Percentiles rank a stretch among this genome's conserved stretches.
Conservation (phyloP, 345 rosid species). For the Eucalyptus rudis region DNA sequence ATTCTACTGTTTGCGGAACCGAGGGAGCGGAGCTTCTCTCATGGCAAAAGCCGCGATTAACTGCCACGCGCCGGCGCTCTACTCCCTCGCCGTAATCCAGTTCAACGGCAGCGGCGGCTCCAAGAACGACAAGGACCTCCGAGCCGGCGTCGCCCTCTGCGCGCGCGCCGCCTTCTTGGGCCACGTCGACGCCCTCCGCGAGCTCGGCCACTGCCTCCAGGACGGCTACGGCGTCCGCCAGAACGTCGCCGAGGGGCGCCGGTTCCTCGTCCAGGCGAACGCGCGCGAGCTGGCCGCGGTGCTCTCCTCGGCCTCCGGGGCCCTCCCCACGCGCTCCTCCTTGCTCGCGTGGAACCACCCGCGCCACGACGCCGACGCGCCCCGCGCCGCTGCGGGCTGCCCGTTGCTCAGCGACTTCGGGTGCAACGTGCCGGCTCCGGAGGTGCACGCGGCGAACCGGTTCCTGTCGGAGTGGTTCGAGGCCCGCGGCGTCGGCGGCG, state of each 20-base stretch:
- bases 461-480: slow-evolving; percentile 79
- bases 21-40: slow-evolving; percentile 80
- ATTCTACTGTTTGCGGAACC: slow-evolving; percentile 68
- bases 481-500: slow-evolving; percentile 15
- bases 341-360: slow-evolving; percentile 1
- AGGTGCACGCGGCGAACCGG: slow-evolving; percentile 61
- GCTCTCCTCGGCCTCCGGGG: slow-evolving; percentile 21
- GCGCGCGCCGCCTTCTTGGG: slow-evolving; percentile 90
- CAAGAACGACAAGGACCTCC: slow-evolving; percentile 78
- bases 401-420: slow-evolving; percentile 89
- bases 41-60: slow-evolving; percentile 95
- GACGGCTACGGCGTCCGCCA: slow-evolving; percentile 97
- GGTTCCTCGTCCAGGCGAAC: slow-evolving; percentile 92
- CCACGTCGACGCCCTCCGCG: slow-evolving; percentile 86
- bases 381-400: slow-evolving; percentile 35
- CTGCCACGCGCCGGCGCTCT: slow-evolving; percentile 75
- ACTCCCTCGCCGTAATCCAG: slow-evolving; percentile 82
- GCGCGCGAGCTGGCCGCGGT: slow-evolving; percentile 80
- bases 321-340: slow-evolving; percentile 6
- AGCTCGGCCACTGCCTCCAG: slow-evolving; percentile 96
- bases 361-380: slow-evolving; percentile 1
- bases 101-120: slow-evolving; percentile 98
- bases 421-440: slow-evolving; percentile 91
- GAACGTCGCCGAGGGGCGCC: slow-evolving; percentile 72
- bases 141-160: slow-evolving; percentile 89